Base-by-base conservation (phyloP, 208 protist species). In the Acanthamoeba culbertsoni region DNA sequence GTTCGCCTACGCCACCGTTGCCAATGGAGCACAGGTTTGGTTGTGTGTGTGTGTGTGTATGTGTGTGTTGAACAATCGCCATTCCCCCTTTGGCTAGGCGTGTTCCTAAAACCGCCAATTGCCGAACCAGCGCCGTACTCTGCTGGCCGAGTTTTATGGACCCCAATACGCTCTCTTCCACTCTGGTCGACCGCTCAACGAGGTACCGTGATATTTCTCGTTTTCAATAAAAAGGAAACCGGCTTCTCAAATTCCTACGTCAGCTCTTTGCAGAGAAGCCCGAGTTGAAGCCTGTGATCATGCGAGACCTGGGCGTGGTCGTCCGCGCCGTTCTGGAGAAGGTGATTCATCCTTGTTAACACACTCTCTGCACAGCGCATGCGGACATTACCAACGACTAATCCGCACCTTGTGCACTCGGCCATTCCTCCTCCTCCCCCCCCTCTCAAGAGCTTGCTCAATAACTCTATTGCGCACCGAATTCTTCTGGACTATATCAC, bases 61-160 rank as follows among this genome's bases (percentile, higher is more conserved):
- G n/a, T n/a, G n/a, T n/a, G n/a, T n/a, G n/a, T n/a, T n/a, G n/a
- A n/a, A n/a, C n/a, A n/a, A n/a, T n/a, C n/a, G n/a, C n/a, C 48
- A 55, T 18, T 23, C 48, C 8, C 8, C 48, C 18, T 55, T 55
- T 18, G 12, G 18, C 48, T 23, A 8, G 8, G 48, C 48, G 48
- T 55, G 48, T 55, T 55, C 48, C 8, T 55, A 55, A 33, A 10
- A 7, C 31, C 14, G 31, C 18, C 23, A 28, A 37, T n/a, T 33
- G 8, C 31, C 28, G 28, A 8, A 68, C 12, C 59, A 68, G 63
- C 37, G 73, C 23, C 37, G 73, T 23, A 23, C 84, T 45, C 55
- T 91, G 6, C 37, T 91, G 48, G 45, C 84, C 45, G 84, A 91
- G 84, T 91, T 91, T 31, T 91, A 91, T 37, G 84, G 84, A 18